Evolutionary conservation across 83 land plant genomes (phyloP).

Genomic region (Picea mariana): DNA sequence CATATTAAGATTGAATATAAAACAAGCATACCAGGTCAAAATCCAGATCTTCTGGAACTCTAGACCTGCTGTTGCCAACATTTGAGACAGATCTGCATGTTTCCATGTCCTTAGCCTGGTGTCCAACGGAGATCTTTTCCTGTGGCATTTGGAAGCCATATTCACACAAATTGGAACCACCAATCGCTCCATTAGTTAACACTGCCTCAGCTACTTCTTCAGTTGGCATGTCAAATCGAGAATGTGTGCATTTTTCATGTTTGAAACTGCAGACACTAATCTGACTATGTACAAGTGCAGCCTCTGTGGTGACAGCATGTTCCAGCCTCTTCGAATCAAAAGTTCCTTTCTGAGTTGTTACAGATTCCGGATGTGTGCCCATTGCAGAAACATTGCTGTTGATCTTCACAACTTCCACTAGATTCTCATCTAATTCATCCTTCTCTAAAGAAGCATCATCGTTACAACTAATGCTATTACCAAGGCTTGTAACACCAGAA

Average conservation of each 20-base stretch:
- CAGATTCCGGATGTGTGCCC: too few relatives aligned
- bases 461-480: background rate
- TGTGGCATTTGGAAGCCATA: background rate
- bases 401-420: background rate
- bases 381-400: too few relatives aligned
- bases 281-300: background rate
- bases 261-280: background rate
- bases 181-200: background rate
- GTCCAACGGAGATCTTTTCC: background rate
- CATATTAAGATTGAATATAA: too few relatives aligned
- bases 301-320: too few relatives aligned
- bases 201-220: background rate
- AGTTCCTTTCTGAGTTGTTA: too few relatives aligned
- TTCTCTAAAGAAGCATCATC: background rate
- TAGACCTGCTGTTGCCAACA: background rate
- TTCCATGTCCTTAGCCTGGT: background rate
- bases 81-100: background rate
- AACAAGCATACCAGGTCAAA: slow-evolving; percentile 6
- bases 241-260: background rate
- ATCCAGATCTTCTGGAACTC: slow-evolving; percentile 2
- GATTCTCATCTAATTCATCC: background rate
- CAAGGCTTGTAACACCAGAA: background rate
- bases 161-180: background rate
- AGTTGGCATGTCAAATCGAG: background rate
- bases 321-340: too few relatives aligned